Base-by-base conservation (phyloP, 495 filamentous ascomycete species). In the Penicillium dipodomyicola region DNA sequence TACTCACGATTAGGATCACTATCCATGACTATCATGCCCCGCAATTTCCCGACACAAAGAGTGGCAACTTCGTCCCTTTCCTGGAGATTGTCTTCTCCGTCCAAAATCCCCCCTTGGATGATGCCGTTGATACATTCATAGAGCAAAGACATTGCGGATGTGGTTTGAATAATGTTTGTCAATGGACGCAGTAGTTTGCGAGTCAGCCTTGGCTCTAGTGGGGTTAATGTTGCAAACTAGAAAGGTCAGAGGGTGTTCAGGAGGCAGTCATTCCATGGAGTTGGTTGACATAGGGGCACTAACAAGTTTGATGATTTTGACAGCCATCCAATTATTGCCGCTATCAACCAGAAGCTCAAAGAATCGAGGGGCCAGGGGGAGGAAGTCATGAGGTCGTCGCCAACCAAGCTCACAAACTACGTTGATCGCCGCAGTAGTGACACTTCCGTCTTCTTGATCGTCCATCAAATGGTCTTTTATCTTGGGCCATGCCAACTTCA, bases 111-210 rank as follows among this genome's bases (percentile, higher is more conserved):
- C 10, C 94, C 95, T 68, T 96, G 91, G 35, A 98, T 96, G 57
- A 98, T 93, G 19, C 94, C 95, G 72, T 96, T 97, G 65, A 98
- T 96, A 64, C 95, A 98, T 69, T 98, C 94, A 55, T 98, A 98
- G 5, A 97, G 76, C 17, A 98, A 73, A 5, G 93, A 97, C 94
- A 96, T 98, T 9, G 94, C 95, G 25, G 89, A 86, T 1, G 95
- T 97, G 2, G 92, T 96, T 60, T 87, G 86, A 59, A 98, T 97
- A 19, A 98, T 85, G 60, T 88, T 90, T 1, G 91, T 95, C 52
- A 98, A 77, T 17, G 94, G 95, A n/a, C 92, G 91, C 12, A 97
- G 75, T n/a, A 98, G 79, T 69, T 98, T 98, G 53, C 89, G 88
- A 20, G 95, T 85, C 11, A 98, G 75, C 33, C 94, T 84, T 9